Evolutionary conservation across 1,284 basidiomycete species (phyloP), one percentile per base, ranked within the genome.

Genomic region (Leccinum holopus): DNA sequence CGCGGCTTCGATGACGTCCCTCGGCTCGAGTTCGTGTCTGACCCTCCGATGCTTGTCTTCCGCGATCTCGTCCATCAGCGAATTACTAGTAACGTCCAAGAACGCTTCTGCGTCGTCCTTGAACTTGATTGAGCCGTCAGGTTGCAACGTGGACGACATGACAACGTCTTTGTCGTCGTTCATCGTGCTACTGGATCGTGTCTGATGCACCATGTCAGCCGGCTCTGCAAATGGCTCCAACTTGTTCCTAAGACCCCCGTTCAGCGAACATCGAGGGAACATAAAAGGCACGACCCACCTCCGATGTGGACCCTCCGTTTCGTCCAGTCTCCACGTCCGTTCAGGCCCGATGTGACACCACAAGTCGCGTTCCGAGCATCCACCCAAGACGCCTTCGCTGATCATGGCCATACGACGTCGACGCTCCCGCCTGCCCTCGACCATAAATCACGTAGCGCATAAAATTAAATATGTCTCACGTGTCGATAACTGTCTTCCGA

Each of bases 1-100:
- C 2, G 94, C 90, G n/a, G 91, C 92, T 68, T 97, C 93, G 47
- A 98, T 94, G 3, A 94, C 84, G 73, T 98, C 96, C 3, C 93
- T 93, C 12, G 90, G 86, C 70, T 96, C 92, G 25, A 98, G 82
- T 73, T 94, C 88, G 79, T 97, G 89, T 72, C 94, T 81, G 39
- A 92, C 82, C 72, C 90, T 79, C 60, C 91, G 80, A 70, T 90
- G 86, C 64, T 91, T 92, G 72, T 92, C 91, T 54, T 94, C 91
- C 1, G 82, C 76, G 39, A 91, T 81, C 41, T 92, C 90, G 65
- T 93, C 91, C 2, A 82, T 81, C 33, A 91, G 77, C 55, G 86
- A 80, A 47, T 60, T 70, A 3, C 64, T 63, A n/a, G 68, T 66
- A 11, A 65, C 69, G 1, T 69, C 70, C 6, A 56, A 57, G 25